A percentile compares a stretch with the other conserved stretches of the same genome.
Evolutionary conservation across 2,329 filamentous ascomycete genomes (phyloP).

Genomic region (Exophiala phaeomuriformis): DNA sequence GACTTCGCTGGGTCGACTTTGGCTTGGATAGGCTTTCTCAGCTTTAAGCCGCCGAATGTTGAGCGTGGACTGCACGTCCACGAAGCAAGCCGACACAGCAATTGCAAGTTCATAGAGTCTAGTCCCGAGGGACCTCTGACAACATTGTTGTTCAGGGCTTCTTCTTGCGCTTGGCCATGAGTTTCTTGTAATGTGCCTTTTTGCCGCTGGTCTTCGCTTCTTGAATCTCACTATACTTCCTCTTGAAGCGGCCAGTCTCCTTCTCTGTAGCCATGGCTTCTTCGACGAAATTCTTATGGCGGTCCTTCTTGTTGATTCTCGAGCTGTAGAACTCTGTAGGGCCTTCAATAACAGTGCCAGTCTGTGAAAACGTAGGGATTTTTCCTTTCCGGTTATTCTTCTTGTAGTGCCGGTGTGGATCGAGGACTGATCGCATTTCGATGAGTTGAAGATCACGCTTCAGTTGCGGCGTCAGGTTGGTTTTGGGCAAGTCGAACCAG

Average conservation of each 20-base stretch:
- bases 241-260: conserved; percentile 65
- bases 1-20: too few species aligned
- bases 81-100: too few species aligned
- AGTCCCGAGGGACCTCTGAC: neutral
- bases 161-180: conserved; percentile 53
- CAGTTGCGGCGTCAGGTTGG: conserved; percentile 72
- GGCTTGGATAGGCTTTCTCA: too few species aligned
- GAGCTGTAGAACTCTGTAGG: conserved; percentile 79
- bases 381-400: conserved; percentile 63
- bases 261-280: conserved; percentile 67
- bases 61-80: too few species aligned
- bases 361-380: conserved; percentile 75
- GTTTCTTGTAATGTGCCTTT: conserved; percentile 78
- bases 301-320: conserved; percentile 76
- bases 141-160: conserved; percentile 4
- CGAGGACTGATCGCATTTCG: conserved; percentile 79
- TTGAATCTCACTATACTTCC: conserved; percentile 82
- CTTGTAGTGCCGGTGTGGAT: conserved; percentile 85
- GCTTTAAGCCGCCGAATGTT: too few species aligned
- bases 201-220: conserved; percentile 75
- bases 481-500: conserved; percentile 86
- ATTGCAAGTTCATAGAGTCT: neutral
- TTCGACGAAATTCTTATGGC: conserved; percentile 78
- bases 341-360: conserved; percentile 81
- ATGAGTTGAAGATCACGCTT: conserved; percentile 85